A percentile compares a stretch with the other conserved stretches of the same genome.
Evolutionary conservation across 2,329 filamentous ascomycete species (phyloP).

Genomic region (Pseudocercospora ulei): DNA sequence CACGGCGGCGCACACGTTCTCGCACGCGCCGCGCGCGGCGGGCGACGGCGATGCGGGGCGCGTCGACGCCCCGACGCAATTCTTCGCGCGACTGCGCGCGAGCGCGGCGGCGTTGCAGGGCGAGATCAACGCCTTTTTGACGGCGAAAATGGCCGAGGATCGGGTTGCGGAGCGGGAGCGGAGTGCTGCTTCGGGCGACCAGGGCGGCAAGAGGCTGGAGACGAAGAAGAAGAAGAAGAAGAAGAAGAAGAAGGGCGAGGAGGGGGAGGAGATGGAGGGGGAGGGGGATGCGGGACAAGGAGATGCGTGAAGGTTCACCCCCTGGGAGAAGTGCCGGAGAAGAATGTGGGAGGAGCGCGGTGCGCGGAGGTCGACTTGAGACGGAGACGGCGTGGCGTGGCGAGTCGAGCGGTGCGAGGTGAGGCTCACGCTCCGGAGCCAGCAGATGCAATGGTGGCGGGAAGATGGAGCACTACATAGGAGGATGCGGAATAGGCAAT

Average conservation of each 20-base stretch:
- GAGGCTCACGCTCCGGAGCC: too few species aligned
- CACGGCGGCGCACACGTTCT: slow-evolving; percentile 23
- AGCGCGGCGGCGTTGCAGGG: slow-evolving; percentile 54
- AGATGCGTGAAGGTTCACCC: too few species aligned
- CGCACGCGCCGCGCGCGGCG: slow-evolving; percentile 19
- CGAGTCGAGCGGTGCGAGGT: too few species aligned
- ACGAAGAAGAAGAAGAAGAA: slow-evolving; percentile 32
- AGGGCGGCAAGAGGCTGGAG: slow-evolving; percentile 17
- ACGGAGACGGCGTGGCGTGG: too few species aligned
- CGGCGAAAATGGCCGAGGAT: slow-evolving; percentile 64
- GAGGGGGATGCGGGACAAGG: slow-evolving; percentile 64
- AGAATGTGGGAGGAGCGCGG: neutral
- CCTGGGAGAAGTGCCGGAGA: too few species aligned
- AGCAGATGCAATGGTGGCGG: too few species aligned
- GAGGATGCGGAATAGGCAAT: too few species aligned
- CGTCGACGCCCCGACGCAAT: slow-evolving; percentile 47
- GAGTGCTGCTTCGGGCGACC: too few species aligned
- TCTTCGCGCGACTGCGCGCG: slow-evolving; percentile 51
- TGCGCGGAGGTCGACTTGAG: too few species aligned
- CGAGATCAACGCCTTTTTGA: slow-evolving; percentile 60
- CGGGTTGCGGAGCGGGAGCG: slow-evolving; percentile 42
- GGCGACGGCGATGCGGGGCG: slow-evolving; percentile 11
- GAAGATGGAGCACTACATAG: too few species aligned
- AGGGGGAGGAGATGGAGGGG: slow-evolving; percentile 67
- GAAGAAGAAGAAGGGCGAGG: too few species aligned